Percentiles rank a stretch among this genome's conserved stretches.
phyloP scores from a whole-genome alignment of 768 basidiomycete species.

The Lanmaoa rubissima region DNA sequence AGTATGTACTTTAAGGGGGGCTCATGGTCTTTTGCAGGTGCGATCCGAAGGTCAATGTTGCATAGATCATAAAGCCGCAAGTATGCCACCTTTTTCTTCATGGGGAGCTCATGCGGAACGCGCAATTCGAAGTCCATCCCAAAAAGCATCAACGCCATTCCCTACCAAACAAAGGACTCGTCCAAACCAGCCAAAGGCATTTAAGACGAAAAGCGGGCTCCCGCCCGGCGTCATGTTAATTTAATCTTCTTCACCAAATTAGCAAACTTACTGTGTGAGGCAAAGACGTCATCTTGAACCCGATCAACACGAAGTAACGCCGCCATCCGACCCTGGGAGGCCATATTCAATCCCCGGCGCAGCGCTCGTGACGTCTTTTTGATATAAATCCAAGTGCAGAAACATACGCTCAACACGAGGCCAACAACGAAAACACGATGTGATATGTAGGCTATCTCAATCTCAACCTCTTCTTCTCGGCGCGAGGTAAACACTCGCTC shows the following conservation, averaged over 20 bases:
- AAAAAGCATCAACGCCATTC: background rate
- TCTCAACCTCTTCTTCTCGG: background rate
- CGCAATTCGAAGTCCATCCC: background rate
- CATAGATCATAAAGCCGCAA: background rate
- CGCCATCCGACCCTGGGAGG: constrained; percentile 1
- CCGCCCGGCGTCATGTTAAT: background rate
- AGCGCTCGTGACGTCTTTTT: constrained; percentile 6
- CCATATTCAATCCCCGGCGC: constrained; percentile 6
- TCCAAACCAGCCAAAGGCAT: background rate
- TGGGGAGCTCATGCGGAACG: background rate
- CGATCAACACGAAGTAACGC: constrained; percentile 4
- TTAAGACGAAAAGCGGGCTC: background rate
- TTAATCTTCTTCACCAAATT: background rate
- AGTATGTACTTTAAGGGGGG: background rate
- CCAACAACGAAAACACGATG: constrained; percentile 2
- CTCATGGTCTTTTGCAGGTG: background rate
- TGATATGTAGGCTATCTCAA: constrained; percentile 12
- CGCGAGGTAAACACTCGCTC: background rate
- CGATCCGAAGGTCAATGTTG: background rate
- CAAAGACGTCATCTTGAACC: constrained; percentile 6
- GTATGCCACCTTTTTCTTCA: background rate
- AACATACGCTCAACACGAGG: constrained; percentile 20
- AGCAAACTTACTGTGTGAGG: background rate
- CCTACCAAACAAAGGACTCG: background rate
- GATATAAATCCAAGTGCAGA: background rate